phyloP scores from a whole-genome alignment of 768 basidiomycete species.

The Podaxis sp. region DNA sequence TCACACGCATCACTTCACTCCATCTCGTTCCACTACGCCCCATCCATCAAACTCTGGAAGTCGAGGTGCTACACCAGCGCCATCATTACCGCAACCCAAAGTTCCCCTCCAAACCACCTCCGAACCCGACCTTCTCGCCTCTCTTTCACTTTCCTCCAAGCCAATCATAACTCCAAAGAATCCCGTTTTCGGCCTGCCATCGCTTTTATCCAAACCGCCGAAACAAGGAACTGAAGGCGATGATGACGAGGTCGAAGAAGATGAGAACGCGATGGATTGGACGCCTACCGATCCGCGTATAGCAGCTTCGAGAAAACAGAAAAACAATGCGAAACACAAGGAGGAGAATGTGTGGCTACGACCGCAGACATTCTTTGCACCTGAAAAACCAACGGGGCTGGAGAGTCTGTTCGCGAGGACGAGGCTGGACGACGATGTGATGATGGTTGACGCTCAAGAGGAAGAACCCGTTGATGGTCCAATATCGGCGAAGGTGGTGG shows the following conservation, averaged over 20 bases:
- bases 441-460: constrained; percentile 11
- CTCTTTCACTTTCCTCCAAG: constrained; percentile 61
- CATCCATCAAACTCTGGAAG: constrained; percentile 18
- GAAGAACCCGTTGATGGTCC: not conserved
- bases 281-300: constrained; percentile 44
- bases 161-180: constrained; percentile 44
- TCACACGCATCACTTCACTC: constrained; percentile 33
- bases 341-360: constrained; percentile 51
- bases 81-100: constrained; percentile 12
- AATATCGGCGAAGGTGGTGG: not conserved
- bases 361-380: constrained; percentile 73
- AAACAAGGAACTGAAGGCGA: constrained; percentile 27
- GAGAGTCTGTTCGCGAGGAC: constrained; percentile 66
- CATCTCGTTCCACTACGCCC: constrained; percentile 44
- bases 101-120: constrained; percentile 16
- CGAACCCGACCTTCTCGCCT: constrained; percentile 58
- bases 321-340: constrained; percentile 18
- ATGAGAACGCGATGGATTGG: constrained; percentile 56
- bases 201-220: constrained; percentile 34
- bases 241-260: not conserved
- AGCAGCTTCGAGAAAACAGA: constrained; percentile 15
- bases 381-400: constrained; percentile 73
- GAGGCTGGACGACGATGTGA: constrained; percentile 45
- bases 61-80: constrained; percentile 15
- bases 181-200: constrained; percentile 71